These are phyloP conservation scores for Tephrocybe sp. DNA, from an alignment of 768 basidiomycete species.

Conservation along the genomic window DNA sequence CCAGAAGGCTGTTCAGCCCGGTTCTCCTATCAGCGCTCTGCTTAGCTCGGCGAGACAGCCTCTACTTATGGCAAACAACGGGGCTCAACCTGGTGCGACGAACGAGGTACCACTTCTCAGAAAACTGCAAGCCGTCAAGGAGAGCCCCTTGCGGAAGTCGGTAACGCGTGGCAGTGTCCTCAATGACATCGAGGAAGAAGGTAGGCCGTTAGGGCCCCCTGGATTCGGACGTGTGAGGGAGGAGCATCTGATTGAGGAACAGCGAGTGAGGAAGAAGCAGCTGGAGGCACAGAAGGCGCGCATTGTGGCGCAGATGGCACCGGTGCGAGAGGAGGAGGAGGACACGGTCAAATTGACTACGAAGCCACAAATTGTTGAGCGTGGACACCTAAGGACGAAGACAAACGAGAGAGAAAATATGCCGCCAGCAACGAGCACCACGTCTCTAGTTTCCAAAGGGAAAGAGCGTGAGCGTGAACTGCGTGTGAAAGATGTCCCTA, in stretches of 20 bases:
- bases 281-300: slow-evolving; percentile 89
- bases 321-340: slow-evolving; percentile 45
- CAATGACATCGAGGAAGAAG: slow-evolving; percentile 43
- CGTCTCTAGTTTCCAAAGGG: slow-evolving; percentile 10
- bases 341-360: slow-evolving; percentile 25
- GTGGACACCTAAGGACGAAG: slow-evolving; percentile 22
- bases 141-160: slow-evolving; percentile 52
- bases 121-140: slow-evolving; percentile 57
- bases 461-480: slow-evolving; percentile 12
- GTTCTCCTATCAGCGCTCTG: slow-evolving; percentile 89
- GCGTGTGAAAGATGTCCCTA: slow-evolving; percentile 9
- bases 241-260: slow-evolving; percentile 29
- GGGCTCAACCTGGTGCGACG: slow-evolving; percentile 14
- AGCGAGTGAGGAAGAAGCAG: slow-evolving; percentile 58
- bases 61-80: slow-evolving; percentile 59
- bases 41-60: slow-evolving; percentile 88
- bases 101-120: slow-evolving; percentile 43
- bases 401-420: slow-evolving; percentile 30
- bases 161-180: slow-evolving; percentile 35
- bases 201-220: slow-evolving; percentile 25
- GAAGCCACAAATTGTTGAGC: slow-evolving; percentile 22
- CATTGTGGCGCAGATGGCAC: slow-evolving; percentile 93
- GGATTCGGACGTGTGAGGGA: slow-evolving; percentile 25
- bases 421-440: slow-evolving; percentile 13
- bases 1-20: slow-evolving; percentile 93